Conservation (phyloP, 192 early-diverging fungal genomes). For the Linnemannia hyalina region DNA sequence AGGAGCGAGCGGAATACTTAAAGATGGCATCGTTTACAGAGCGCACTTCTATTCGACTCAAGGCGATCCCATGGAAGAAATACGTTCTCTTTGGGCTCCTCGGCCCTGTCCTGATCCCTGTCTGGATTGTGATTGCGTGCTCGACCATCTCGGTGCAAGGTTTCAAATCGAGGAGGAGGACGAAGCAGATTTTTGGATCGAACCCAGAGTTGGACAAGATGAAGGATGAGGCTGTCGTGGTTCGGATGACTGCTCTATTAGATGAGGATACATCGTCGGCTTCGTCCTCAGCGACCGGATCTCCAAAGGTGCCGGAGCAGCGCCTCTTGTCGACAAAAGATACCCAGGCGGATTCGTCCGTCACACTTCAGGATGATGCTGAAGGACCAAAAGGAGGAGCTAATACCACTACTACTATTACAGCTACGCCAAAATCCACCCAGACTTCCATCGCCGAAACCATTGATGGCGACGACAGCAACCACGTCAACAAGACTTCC, state of each 20-base stretch:
- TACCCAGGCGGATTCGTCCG: slow-evolving; percentile 16
- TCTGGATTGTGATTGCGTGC: slow-evolving; percentile 48
- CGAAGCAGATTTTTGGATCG: neutral
- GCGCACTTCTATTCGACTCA: slow-evolving; percentile 13
- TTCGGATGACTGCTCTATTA: neutral
- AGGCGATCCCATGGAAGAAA: slow-evolving; percentile 32
- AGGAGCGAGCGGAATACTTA: slow-evolving; percentile 15
- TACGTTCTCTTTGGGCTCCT: slow-evolving; percentile 45
- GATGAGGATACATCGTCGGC: neutral
- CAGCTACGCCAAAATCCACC: neutral
- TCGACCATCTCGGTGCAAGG: slow-evolving; percentile 53
- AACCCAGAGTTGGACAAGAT: slow-evolving; percentile 15
- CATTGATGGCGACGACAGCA: neutral
- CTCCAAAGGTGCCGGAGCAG: neutral
- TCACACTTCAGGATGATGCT: neutral
- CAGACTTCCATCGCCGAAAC: neutral
- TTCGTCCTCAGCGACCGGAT: neutral
- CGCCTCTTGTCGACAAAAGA: neutral
- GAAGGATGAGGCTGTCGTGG: slow-evolving; percentile 3
- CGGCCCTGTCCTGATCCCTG: slow-evolving; percentile 46
- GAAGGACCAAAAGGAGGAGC: neutral
- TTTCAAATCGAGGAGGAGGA: slow-evolving; percentile 51
- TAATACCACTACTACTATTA: neutral
- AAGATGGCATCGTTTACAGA: slow-evolving; percentile 23
- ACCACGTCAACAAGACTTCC: neutral